These are phyloP conservation scores for Omphalotus olearius DNA, from an alignment of 1,284 basidiomycete species.

Conservation along the genomic window DNA sequence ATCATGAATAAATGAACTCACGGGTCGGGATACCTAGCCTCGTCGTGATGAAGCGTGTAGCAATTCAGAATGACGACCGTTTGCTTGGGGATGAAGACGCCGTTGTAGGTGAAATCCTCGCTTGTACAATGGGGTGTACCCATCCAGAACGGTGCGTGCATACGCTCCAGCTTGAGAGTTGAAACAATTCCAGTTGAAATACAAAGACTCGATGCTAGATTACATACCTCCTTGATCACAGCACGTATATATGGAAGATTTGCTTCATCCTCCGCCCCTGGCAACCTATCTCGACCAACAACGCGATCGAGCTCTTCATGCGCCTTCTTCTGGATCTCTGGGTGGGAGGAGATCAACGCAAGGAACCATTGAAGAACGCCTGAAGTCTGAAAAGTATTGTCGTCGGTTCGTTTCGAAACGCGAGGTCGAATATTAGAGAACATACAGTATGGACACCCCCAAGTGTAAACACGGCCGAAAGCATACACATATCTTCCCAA, in stretches of 20 bases:
- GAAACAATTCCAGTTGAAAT: not conserved
- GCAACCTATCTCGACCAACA: slow-evolving; percentile 28
- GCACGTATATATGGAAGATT: slow-evolving; percentile 32
- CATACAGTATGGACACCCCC: slow-evolving; percentile 38
- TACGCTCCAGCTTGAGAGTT: slow-evolving; percentile 22
- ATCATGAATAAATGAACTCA: too few relatives aligned
- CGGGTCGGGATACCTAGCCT: slow-evolving; percentile 32
- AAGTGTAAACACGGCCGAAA: slow-evolving; percentile 35
- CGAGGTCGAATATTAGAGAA: too few relatives aligned
- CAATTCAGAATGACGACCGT: slow-evolving; percentile 35
- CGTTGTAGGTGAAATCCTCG: slow-evolving; percentile 35
- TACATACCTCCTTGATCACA: slow-evolving; percentile 30
- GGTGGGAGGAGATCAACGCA: slow-evolving; percentile 28
- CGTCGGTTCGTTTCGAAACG: not conserved
- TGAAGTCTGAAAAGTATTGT: slow-evolving; percentile 22
- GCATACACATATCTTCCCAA: slow-evolving; percentile 33
- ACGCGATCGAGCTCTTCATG: slow-evolving; percentile 31
- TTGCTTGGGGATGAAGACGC: slow-evolving; percentile 35
- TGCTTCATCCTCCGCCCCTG: slow-evolving; percentile 27
- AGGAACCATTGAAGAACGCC: slow-evolving; percentile 35
- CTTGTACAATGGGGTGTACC: slow-evolving; percentile 33
- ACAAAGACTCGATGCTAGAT: not conserved
- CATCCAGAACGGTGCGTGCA: slow-evolving; percentile 37
- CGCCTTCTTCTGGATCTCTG: slow-evolving; percentile 25
- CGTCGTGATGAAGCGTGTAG: slow-evolving; percentile 36